A percentile compares a stretch with the other conserved stretches of the same genome.
phyloP scores from a whole-genome alignment of 768 basidiomycete species.

The Leccinum rimulosum region DNA sequence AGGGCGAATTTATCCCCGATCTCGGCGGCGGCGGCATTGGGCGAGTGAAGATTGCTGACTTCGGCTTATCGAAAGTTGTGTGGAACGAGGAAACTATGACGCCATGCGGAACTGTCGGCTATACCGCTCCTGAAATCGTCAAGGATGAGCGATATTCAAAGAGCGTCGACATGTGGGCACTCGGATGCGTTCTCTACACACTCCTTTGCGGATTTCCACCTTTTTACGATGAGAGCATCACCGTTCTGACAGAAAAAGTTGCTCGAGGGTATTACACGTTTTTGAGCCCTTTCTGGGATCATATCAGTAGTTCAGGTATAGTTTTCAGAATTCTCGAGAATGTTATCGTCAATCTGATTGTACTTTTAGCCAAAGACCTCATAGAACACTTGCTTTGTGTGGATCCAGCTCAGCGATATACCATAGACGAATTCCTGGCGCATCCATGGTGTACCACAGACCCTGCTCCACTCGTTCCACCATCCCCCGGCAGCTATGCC shows the following conservation, averaged over 20 bases:
- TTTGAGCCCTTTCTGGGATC: conserved; percentile 99
- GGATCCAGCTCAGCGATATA: conserved; percentile 92
- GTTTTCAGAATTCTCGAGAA: conserved; percentile 11
- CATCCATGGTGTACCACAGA: conserved; percentile 92
- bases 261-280: conserved; percentile 98
- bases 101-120: conserved; percentile 99
- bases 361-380: conserved; percentile 78
- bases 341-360: conserved; percentile 10
- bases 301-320: conserved; percentile 77
- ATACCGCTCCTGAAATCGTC: conserved; percentile 99
- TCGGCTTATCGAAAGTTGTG: conserved; percentile 94
- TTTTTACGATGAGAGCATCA: conserved; percentile 99
- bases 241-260: conserved; percentile 96
- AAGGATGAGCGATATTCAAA: conserved; percentile 97
- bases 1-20: conserved; percentile 91
- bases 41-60: conserved; percentile 97
- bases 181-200: conserved; percentile 99
- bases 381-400: conserved; percentile 94
- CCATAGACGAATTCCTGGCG: conserved; percentile 95
- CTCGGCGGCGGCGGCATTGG: conserved; percentile 97
- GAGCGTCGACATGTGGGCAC: conserved; percentile 99
- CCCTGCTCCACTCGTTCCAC: conserved; percentile 59
- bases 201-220: conserved; percentile 96
- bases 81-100: conserved; percentile 99
- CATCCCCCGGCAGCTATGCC: conserved; percentile 56